Evolutionary conservation across 2,329 filamentous ascomycete species (phyloP), one percentile per base, ranked within the genome.

Genomic region (Colletotrichum sp.): DNA sequence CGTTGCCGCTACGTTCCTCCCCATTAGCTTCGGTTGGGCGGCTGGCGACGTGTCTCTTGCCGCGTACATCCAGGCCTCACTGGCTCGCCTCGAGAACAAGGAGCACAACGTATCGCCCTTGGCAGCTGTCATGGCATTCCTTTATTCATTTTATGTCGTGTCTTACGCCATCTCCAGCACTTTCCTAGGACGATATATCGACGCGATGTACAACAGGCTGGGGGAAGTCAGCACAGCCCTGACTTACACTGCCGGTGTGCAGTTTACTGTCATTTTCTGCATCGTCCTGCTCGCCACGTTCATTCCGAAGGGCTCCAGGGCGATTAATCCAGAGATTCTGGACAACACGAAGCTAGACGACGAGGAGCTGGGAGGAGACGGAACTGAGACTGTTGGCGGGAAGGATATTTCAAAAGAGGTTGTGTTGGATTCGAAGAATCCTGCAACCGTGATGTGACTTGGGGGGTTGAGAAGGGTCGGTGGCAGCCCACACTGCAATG

Each of bases 91-190:
- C 30, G 88, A 89, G 77, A 82, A 82, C 12, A 82, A 86, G 59
- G 84, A 85, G 48, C 83, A 84, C 61, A 85, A 88, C 57, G 86
- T 89, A 3, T 88, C 87, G 3, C 85, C 88, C 0, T 82, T 89
- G 3, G 88, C 86, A 21, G 87, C 88, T 2, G 87, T 90, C 55
- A 89, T 90, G 87, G 86, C 87, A 1, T 88, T 89, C 78, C 82
- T 89, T 7, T 89, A 89, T 79, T 87, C 84, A 8, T 86, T 86
- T 9, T 89, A 89, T 78, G 88, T 90, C 52, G 83, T 88, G 52
- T 83, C 85, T 28, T 89, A 87, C 78, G 87, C 87, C 39, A 85
- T 89, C 63, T 80, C 83, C 24, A 85, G 84, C 8, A 86, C 87
- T 0, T 79, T 87, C 4, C 83, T 90, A 3, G 88, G 87, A 3